phyloP scores from a whole-genome alignment of 257 asterid species.

The Solanum virginianum region DNA sequence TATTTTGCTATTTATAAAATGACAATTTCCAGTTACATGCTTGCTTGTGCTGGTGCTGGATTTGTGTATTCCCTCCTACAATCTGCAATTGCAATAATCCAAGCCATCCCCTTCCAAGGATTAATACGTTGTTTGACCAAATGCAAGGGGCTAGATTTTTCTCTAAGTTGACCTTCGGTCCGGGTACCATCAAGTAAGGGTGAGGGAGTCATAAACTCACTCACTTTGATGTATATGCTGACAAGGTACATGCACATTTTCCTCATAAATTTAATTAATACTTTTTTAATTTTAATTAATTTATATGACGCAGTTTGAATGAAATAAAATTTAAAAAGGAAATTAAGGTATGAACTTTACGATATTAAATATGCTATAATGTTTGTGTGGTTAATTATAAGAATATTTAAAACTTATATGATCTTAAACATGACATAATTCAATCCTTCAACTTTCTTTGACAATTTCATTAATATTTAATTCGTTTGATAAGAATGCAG shows the following conservation, averaged over 20 bases:
- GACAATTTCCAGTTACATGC: not conserved
- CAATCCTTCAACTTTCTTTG: not conserved
- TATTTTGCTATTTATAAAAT: not conserved
- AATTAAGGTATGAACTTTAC: not conserved
- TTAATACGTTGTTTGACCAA: too few relatives aligned
- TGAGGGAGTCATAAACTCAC: too few relatives aligned
- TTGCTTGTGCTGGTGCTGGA: not conserved
- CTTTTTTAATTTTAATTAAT: not conserved
- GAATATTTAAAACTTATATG: not conserved
- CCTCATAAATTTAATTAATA: not conserved
- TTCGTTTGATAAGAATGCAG: not conserved
- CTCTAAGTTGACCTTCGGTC: too few relatives aligned
- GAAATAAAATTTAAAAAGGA: accelerated
- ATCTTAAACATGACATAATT: not conserved
- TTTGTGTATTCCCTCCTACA: not conserved
- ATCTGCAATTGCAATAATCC: not conserved
- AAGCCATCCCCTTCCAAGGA: too few relatives aligned
- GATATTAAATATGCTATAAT: not conserved
- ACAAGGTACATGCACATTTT: not conserved
- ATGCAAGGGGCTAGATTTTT: too few relatives aligned
- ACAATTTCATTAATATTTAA: not conserved
- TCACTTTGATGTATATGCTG: not conserved
- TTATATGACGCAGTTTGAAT: not conserved
- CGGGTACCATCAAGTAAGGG: too few relatives aligned
- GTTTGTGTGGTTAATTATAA: not conserved